Percentiles rank a stretch among this genome's conserved stretches.
Conservation (phyloP, 1,139 yeast genomes). For the Kodamaea ohmeri region DNA sequence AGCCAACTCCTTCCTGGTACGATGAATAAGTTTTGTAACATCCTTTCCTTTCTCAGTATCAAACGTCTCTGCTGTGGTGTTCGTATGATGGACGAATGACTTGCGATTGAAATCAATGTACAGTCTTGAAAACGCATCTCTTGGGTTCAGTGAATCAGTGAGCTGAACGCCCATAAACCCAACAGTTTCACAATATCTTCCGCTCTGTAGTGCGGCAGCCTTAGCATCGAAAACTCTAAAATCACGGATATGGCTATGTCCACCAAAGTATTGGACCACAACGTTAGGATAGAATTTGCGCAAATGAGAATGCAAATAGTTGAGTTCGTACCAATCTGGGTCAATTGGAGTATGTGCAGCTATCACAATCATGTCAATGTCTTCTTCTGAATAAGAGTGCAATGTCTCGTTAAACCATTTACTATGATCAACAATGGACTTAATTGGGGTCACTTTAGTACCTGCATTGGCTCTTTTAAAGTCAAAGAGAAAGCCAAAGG, state of each 20-base stretch:
- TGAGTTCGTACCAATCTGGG: slow-evolving; percentile 55
- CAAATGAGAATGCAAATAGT: slow-evolving; percentile 48
- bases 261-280: slow-evolving; percentile 85
- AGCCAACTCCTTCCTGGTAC: slow-evolving; percentile 47
- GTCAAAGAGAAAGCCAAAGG: slow-evolving; percentile 80
- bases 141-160: slow-evolving; percentile 14
- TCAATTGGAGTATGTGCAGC: slow-evolving; percentile 81
- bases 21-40: slow-evolving; percentile 45
- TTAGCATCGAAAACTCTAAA: slow-evolving; percentile 63
- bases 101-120: slow-evolving; percentile 78
- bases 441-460: slow-evolving; percentile 64
- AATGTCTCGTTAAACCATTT: slow-evolving; percentile 63
- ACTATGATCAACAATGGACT: slow-evolving; percentile 48
- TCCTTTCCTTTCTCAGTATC: slow-evolving; percentile 51
- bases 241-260: slow-evolving; percentile 92
- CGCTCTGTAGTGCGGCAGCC: slow-evolving; percentile 82
- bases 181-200: slow-evolving; percentile 87
- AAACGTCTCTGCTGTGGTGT: slow-evolving; percentile 27
- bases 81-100: slow-evolving; percentile 66
- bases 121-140: slow-evolving; percentile 46
- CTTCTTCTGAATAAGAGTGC: slow-evolving; percentile 34
- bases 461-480: slow-evolving; percentile 60
- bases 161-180: slow-evolving; percentile 74
- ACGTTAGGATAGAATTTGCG: slow-evolving; percentile 58
- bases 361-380: slow-evolving; percentile 64